These are phyloP conservation scores for Eudorina sp. DNA, from an alignment of 139 green algal genomes.

Conservation along the genomic window DNA sequence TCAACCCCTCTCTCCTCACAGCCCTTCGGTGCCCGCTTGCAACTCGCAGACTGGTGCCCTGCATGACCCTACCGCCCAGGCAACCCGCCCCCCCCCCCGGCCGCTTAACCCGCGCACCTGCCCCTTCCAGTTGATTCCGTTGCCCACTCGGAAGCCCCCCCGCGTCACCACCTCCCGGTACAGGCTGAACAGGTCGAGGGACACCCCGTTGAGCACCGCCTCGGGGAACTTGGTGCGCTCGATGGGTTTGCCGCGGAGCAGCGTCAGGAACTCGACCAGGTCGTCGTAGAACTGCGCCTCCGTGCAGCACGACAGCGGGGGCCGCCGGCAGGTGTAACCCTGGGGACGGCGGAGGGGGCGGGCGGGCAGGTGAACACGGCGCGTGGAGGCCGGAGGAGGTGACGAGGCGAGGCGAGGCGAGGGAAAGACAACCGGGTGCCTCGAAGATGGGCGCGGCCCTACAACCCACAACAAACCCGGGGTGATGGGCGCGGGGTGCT, in stretches of 20 bases:
- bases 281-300: conserved; percentile 75
- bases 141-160: conserved; percentile 61
- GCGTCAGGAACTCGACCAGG: conserved; percentile 72
- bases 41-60: too few relatives aligned
- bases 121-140: conserved; percentile 89
- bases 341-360: too few relatives aligned
- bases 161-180: conserved; percentile 71
- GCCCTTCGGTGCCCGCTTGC: too few relatives aligned
- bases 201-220: conserved; percentile 77
- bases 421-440: too few relatives aligned
- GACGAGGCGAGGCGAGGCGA: too few relatives aligned
- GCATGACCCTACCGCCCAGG: too few relatives aligned
- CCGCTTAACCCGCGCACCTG: conserved; percentile 43
- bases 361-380: not conserved
- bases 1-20: too few relatives aligned
- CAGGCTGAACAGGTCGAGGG: conserved; percentile 79
- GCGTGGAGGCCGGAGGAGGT: too few relatives aligned
- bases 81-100: too few relatives aligned
- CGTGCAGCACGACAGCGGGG: conserved; percentile 66
- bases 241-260: conserved; percentile 43
- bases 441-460: too few relatives aligned
- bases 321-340: conserved; percentile 62
- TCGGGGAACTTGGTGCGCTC: conserved; percentile 75
- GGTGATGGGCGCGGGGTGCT: too few relatives aligned
- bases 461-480: too few relatives aligned